Percentiles rank a stretch among this genome's conserved stretches.
phyloP scores from a whole-genome alignment of 345 rosid genomes.

The Pistacia vera region DNA sequence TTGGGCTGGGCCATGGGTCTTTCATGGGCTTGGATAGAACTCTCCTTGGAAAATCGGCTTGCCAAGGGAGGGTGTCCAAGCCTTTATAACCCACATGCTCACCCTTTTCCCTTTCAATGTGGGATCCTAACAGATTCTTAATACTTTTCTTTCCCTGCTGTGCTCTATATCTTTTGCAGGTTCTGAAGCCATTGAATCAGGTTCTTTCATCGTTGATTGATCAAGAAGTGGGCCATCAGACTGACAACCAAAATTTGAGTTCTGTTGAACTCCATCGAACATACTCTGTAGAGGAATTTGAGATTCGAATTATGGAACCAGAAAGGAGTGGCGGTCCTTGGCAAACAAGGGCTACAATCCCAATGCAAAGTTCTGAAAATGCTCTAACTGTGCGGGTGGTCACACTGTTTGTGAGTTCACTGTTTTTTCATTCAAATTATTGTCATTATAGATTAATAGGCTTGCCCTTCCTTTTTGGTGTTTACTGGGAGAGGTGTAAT shows the following conservation, averaged over 20 bases:
- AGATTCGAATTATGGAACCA: slow-evolving; percentile 90
- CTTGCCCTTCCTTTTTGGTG: slow-evolving; percentile 11
- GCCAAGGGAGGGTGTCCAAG: too few species aligned
- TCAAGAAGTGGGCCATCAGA: slow-evolving; percentile 92
- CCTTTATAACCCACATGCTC: too few species aligned
- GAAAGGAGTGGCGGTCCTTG: slow-evolving; percentile 86
- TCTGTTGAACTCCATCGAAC: slow-evolving; percentile 77
- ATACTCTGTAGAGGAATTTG: slow-evolving; percentile 84
- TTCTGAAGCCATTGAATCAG: slow-evolving; percentile 83
- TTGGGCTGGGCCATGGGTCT: too few species aligned
- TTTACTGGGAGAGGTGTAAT: slow-evolving; percentile 11
- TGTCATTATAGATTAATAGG: slow-evolving; percentile 17
- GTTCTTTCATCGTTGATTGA: slow-evolving; percentile 90
- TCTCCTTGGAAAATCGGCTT: too few species aligned
- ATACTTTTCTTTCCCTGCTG: slow-evolving; percentile 2
- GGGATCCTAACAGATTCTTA: too few species aligned
- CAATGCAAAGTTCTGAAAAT: slow-evolving; percentile 96
- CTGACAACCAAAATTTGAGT: slow-evolving; percentile 75
- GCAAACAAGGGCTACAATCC: slow-evolving; percentile 91
- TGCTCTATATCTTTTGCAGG: slow-evolving; percentile 45
- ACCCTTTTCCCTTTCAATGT: too few species aligned
- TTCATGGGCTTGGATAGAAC: too few species aligned
- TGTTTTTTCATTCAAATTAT: slow-evolving; percentile 22
- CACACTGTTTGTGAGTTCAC: slow-evolving; percentile 72
- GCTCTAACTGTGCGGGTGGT: slow-evolving; percentile 94